Conservation (phyloP, 495 filamentous ascomycete genomes). For the Talaromyces wortmannii region DNA sequence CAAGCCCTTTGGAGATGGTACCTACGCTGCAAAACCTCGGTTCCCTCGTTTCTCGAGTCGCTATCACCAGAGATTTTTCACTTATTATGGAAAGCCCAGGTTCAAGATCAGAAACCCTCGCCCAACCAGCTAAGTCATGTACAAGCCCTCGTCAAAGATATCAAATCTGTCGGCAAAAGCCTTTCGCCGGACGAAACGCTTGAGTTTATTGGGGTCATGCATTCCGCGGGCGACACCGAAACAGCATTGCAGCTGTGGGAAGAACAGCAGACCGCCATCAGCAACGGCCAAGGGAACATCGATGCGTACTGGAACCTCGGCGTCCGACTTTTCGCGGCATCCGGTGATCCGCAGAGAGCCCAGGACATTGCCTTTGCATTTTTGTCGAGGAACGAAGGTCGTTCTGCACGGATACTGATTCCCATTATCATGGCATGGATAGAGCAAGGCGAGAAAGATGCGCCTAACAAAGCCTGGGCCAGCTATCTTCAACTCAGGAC, state of each 20-base stretch:
- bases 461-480: conserved; percentile 55
- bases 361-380: conserved; percentile 55
- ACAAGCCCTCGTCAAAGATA: conserved; percentile 54
- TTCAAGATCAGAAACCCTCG: conserved; percentile 32
- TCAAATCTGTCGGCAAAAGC: conserved; percentile 42
- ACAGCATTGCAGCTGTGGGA: conserved; percentile 62
- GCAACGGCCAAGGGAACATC: conserved; percentile 40
- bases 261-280: conserved; percentile 44
- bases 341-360: conserved; percentile 55
- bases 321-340: conserved; percentile 55
- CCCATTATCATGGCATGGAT: conserved; percentile 51
- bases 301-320: conserved; percentile 63
- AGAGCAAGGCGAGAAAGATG: conserved; percentile 24
- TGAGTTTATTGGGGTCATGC: conserved; percentile 57
- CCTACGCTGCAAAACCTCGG: conserved; percentile 31
- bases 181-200: conserved; percentile 52
- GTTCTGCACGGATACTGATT: conserved; percentile 53
- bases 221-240: conserved; percentile 49
- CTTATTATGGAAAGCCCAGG: conserved; percentile 39
- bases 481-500: conserved; percentile 56
- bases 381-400: conserved; percentile 39
- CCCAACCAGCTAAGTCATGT: conserved; percentile 48
- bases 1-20: conserved; percentile 41
- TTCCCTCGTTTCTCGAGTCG: conserved; percentile 28
- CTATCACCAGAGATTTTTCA: conserved; percentile 28